phyloP scores from a whole-genome alignment of 2,329 filamentous ascomycete species.

The Cladosporium sp. region DNA sequence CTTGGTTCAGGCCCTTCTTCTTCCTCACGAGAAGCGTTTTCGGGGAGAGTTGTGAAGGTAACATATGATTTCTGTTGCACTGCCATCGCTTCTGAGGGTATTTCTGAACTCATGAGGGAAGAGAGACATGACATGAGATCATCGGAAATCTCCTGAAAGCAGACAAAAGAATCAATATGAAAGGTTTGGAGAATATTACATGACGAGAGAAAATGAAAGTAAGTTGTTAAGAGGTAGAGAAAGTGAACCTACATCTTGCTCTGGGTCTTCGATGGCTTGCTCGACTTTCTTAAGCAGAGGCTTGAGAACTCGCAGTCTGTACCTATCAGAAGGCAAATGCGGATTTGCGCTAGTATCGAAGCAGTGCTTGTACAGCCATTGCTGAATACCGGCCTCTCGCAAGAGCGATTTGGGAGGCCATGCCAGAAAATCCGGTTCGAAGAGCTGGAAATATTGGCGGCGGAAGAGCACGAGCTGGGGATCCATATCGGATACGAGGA shows the following conservation, averaged over 20 bases:
- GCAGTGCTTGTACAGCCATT: conserved; percentile 57
- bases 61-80: conserved; percentile 70
- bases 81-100: conserved; percentile 58
- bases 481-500: conserved; percentile 19
- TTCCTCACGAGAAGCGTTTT: conserved; percentile 10
- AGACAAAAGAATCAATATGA: conserved; percentile 2
- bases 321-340: conserved; percentile 60
- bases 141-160: conserved; percentile 70
- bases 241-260: conserved; percentile 68
- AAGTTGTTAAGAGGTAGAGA: not conserved
- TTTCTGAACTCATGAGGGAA: conserved; percentile 55
- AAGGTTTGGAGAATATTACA: conserved; percentile 18
- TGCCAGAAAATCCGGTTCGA: conserved; percentile 53
- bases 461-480: conserved; percentile 47
- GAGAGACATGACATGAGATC: conserved; percentile 66
- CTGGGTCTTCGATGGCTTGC: conserved; percentile 68
- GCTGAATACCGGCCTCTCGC: conserved; percentile 56
- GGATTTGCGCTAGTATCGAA: conserved; percentile 55
- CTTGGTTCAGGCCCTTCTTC: conserved; percentile 22
- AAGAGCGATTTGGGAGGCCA: conserved; percentile 58
- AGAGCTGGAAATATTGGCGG: conserved; percentile 73
- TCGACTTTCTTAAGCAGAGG: conserved; percentile 65
- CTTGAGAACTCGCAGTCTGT: conserved; percentile 68
- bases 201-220: conserved; percentile 15
- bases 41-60: conserved; percentile 52